A percentile compares a stretch with the other conserved stretches of the same genome.
These are phyloP conservation scores for Fraxinus dipetala DNA, from an alignment of 305 asterid genomes.

Conservation along the genomic window DNA sequence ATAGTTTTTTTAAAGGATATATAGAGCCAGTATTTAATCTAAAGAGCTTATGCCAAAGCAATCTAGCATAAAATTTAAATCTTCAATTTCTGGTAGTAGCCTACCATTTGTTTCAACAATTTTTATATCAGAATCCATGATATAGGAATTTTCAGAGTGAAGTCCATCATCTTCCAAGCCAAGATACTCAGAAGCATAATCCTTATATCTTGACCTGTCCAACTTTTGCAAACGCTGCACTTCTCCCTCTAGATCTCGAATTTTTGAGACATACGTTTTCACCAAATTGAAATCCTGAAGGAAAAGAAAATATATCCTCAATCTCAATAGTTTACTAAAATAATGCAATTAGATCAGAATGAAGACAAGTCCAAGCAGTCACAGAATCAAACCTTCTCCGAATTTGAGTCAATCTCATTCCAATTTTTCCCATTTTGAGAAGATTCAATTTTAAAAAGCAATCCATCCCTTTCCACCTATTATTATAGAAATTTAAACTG, in stretches of 20 bases:
- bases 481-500: constrained; percentile 13
- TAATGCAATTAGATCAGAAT: background rate
- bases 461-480: constrained; percentile 85
- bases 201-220: constrained; percentile 38
- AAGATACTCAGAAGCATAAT: constrained; percentile 37
- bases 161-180: constrained; percentile 52
- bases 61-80: constrained; percentile 11
- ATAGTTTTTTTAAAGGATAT: background rate
- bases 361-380: constrained; percentile 4
- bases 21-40: constrained; percentile 2
- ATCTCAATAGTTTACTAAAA: background rate
- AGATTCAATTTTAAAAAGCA: constrained; percentile 66
- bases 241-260: constrained; percentile 81
- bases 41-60: background rate
- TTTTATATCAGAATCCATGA: constrained; percentile 50
- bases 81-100: constrained; percentile 22
- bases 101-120: constrained; percentile 56
- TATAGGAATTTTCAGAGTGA: constrained; percentile 40
- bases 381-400: constrained; percentile 53
- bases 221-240: constrained; percentile 42
- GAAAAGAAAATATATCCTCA: background rate
- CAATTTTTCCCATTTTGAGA: constrained; percentile 60
- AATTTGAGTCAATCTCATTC: constrained; percentile 45
- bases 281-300: constrained; percentile 66
- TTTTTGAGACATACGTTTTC: constrained; percentile 63